Percentiles rank a stretch among this genome's conserved stretches.
These are phyloP conservation scores for Phytophthora meadii DNA, from an alignment of 352 stramenopile genomes.

Conservation along the genomic window DNA sequence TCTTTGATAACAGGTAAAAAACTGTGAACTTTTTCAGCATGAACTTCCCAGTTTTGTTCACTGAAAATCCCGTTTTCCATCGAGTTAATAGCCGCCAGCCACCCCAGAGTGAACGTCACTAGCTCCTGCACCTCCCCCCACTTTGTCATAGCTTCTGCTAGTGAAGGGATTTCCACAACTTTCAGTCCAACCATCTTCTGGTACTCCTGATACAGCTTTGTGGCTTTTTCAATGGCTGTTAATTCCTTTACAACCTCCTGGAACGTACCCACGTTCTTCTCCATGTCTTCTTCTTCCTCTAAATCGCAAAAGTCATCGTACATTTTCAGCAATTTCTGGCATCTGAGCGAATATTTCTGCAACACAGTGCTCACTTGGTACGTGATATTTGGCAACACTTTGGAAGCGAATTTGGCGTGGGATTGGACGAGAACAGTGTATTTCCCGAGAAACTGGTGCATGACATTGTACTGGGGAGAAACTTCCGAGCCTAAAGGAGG, in stretches of 20 bases:
- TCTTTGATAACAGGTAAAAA: slow-evolving; percentile 47
- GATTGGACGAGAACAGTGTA: slow-evolving; percentile 57
- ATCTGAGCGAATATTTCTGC: slow-evolving; percentile 59
- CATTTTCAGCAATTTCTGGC: slow-evolving; percentile 55
- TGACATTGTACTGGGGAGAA: slow-evolving; percentile 48
- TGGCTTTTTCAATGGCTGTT: slow-evolving; percentile 54
- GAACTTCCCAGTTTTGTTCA: slow-evolving; percentile 60
- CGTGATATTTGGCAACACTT: slow-evolving; percentile 72
- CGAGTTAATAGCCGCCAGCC: slow-evolving; percentile 44
- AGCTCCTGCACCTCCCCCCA: slow-evolving; percentile 74
- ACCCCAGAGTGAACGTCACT: slow-evolving; percentile 53
- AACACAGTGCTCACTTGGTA: slow-evolving; percentile 69
- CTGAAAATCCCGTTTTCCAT: slow-evolving; percentile 80
- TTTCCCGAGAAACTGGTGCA: slow-evolving; percentile 58
- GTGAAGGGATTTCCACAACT: slow-evolving; percentile 56
- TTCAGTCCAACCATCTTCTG: slow-evolving; percentile 76
- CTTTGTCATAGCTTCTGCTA: slow-evolving; percentile 46
- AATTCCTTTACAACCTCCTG: slow-evolving; percentile 63
- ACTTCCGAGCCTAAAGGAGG: slow-evolving; percentile 38
- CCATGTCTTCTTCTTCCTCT: slow-evolving; percentile 65
- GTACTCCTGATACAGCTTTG: slow-evolving; percentile 72
- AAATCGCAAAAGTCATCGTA: slow-evolving; percentile 61
- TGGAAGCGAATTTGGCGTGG: slow-evolving; percentile 67
- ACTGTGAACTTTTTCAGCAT: slow-evolving; percentile 43
- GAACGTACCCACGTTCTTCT: slow-evolving; percentile 54